Evolutionary conservation across 2,329 filamentous ascomycete genomes (phyloP), one percentile per base, ranked within the genome.

Genomic region (Aspergillus ruber): DNA sequence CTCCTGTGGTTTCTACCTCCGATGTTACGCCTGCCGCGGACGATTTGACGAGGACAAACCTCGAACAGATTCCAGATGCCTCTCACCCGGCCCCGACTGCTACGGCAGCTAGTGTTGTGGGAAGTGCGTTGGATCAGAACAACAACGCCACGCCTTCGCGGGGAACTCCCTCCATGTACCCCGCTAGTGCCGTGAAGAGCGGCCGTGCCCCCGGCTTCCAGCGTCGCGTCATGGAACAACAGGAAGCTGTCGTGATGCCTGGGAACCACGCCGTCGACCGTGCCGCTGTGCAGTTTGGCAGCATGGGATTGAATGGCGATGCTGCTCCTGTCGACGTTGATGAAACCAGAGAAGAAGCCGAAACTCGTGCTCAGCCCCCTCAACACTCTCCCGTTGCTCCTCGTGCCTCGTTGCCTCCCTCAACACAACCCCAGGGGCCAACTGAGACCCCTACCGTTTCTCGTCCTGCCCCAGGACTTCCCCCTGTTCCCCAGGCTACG

Each of bases 231-330:
- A 78, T 95, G 62, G 90, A 97, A 60, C 93, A 98, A 66, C 90
- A 95, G 69, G 93, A 98, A 73, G 89, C 93, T 50, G 93, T 98
- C 36, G 90, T 95, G 55, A 96, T 98, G 91, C 93, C 93, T 41
- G 90, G 88, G 50, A 95, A 96, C 74, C 90, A 93, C 57, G 90
- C 93, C 45, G 86, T 98, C 23, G 91, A 97, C 66, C 85, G 90
- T 60, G 83, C 91, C 56, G 87, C 90, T 43, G 90, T 98, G 43
- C 91, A 97, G 66, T 98, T 98, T 67, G 93, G 93, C 54, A 94
- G 90, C 67, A 88, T 98, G 77, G 94, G 86, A 63, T 71, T 98
- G 61, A 90, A 88, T 64, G 90, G 84, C 45, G 80, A 81, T 51
- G 64, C 71, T 42, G 52, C 58, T 10, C 58, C 50, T 46, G 67